phyloP scores from a whole-genome alignment of 106 monocot species.

The Iris macrosiphon region DNA sequence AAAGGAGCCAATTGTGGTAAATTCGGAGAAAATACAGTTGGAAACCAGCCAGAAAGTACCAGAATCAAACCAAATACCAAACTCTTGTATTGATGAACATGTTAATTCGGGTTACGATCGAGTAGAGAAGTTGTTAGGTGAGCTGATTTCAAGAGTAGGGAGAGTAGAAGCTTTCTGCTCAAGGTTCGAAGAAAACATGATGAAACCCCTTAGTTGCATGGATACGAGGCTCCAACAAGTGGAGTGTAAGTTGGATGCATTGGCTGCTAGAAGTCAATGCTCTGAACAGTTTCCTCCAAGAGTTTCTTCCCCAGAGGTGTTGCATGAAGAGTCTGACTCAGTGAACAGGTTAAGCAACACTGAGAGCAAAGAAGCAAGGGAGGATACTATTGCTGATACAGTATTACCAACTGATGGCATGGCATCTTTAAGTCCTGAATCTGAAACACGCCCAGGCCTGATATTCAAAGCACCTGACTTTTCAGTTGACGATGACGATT shows the following conservation, averaged over 20 bases:
- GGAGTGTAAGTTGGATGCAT: constrained; percentile 47
- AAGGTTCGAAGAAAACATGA: constrained; percentile 67
- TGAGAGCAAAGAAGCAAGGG: background rate
- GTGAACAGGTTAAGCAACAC: constrained; percentile 3
- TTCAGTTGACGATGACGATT: constrained; percentile 34
- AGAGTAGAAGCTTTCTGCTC: constrained; percentile 58
- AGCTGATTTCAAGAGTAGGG: constrained; percentile 58
- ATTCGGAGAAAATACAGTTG: background rate
- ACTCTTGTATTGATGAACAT: constrained; percentile 16
- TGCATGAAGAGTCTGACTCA: constrained; percentile 20
- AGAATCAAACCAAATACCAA: constrained; percentile 7
- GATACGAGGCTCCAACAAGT: constrained; percentile 58
- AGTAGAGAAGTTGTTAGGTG: constrained; percentile 50
- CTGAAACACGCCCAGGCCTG: constrained; percentile 19
- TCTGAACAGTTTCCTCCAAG: constrained; percentile 16
- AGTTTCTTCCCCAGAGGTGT: constrained; percentile 21
- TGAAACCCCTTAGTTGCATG: constrained; percentile 64
- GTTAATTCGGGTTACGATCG: constrained; percentile 13
- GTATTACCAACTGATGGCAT: constrained; percentile 5
- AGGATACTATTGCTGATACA: background rate
- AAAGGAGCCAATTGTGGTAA: background rate
- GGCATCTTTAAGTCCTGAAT: constrained; percentile 5
- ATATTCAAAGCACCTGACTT: constrained; percentile 62
- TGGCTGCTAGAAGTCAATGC: constrained; percentile 18
- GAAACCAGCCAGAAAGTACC: constrained; percentile 6